Base-by-base conservation (phyloP, 805 yeast genomes). In the Zygosaccharomyces lentus region DNA sequence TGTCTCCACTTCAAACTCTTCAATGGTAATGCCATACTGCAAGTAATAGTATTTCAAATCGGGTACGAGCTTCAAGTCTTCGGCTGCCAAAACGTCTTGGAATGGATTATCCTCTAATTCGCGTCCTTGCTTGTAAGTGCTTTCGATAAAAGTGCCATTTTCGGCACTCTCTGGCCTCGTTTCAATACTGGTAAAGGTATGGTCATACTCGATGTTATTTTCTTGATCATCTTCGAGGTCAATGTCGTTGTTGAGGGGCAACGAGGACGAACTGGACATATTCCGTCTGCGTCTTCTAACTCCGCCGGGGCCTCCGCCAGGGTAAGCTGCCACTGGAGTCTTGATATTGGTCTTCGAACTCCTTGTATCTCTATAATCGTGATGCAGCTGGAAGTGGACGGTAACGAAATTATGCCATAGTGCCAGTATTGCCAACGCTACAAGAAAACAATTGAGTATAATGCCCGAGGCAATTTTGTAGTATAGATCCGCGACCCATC, bases 41-140 rank as follows among this genome's bases (percentile, higher is more conserved):
- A 70, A 67, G 12, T 84, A 82, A 59, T 90, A 91, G 60, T 85
- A 87, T 21, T 76, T 62, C 41, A 91, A 66, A 50, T 82, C 82
- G 17, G 80, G 74, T 10, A 69, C 69, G 9, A 80, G 65, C 46
- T 54, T 61, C 21, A 36, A 23, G 47, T 63, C 66, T 44, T 64
- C 66, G 8, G 54, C 53, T 8, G 51, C 46, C 9, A 59, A 43
- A 12, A 56, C 43, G 32, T 61, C 61, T 15, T 52, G 47, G 36
- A 60, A 64, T 9, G 68, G 65, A 43, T 64, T 62, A 32, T 55
- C 59, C 37, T 52, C 49, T 42, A 52, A 9, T 34, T 51, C 50
- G 4, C 21, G 44, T 19, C 40, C 42, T 9, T 27, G 25, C 2
- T 41, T 46, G 37, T 19, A 43, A 31, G 34, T 42, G 21, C 45